Evolutionary conservation across 345 rosid species (phyloP).

Genomic region (Noccaea bulbosa): DNA sequence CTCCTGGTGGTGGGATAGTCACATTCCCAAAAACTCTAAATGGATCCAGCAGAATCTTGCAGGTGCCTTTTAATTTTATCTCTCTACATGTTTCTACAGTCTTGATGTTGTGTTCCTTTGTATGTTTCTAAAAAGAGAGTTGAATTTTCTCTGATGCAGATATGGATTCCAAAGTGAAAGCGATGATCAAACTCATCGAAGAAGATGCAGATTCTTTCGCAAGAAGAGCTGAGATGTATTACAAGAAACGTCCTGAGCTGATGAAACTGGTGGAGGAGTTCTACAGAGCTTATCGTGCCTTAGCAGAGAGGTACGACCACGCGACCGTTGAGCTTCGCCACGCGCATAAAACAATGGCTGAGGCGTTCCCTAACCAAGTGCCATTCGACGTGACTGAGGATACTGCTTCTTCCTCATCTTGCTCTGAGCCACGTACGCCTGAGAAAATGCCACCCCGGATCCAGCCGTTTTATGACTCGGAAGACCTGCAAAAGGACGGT

Average conservation of each 20-base stretch:
- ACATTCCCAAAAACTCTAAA: constrained; percentile 96
- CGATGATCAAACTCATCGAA: constrained; percentile 95
- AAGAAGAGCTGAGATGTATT: constrained; percentile 98
- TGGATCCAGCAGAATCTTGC: constrained; percentile 99
- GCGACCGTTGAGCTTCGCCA: constrained; percentile 91
- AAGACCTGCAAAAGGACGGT: constrained; percentile 43
- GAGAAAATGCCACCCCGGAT: constrained; percentile 60
- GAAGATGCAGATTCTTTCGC: constrained; percentile 99
- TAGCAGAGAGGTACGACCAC: constrained; percentile 95
- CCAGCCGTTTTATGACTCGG: constrained; percentile 44
- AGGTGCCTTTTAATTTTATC: constrained; percentile 55
- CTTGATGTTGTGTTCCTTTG: constrained; percentile 12
- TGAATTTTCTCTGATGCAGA: constrained; percentile 48
- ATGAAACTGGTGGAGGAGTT: constrained; percentile 97
- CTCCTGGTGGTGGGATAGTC: constrained; percentile 99
- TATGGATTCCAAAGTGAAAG: constrained; percentile 90
- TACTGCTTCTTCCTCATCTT: constrained; percentile 53
- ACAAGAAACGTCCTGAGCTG: constrained; percentile 96
- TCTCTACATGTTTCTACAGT: not conserved
- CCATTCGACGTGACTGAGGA: constrained; percentile 67
- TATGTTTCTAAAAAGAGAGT: not conserved
- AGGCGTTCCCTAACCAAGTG: constrained; percentile 90
- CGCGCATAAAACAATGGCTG: constrained; percentile 87
- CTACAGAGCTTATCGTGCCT: constrained; percentile 95
- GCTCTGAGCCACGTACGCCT: constrained; percentile 73